Evolutionary conservation across 805 yeast genomes (phyloP).

Genomic region (Candida dajiaensis): DNA sequence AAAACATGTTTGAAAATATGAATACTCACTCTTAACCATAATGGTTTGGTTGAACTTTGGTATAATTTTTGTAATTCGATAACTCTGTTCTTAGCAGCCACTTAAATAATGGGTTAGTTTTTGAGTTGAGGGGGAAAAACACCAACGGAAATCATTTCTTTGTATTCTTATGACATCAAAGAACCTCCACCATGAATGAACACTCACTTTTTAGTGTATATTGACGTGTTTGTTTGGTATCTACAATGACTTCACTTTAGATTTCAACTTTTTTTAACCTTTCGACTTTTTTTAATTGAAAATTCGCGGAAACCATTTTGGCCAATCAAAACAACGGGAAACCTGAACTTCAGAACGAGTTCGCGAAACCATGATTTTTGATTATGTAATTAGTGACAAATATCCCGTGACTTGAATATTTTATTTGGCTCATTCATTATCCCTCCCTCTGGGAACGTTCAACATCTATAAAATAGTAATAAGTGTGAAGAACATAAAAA

Average conservation of each 20-base stretch:
- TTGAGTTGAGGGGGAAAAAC: too few relatives aligned
- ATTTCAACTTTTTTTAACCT: slow-evolving; percentile 3
- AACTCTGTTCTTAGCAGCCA: slow-evolving; percentile 37
- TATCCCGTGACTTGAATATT: too few relatives aligned
- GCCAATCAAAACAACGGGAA: slow-evolving; percentile 5
- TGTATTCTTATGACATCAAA: neutral
- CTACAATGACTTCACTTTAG: too few relatives aligned
- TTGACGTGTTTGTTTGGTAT: neutral
- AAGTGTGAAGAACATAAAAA: too few relatives aligned
- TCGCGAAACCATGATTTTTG: neutral
- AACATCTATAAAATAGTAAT: too few relatives aligned
- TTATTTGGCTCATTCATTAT: too few relatives aligned
- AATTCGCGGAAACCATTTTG: slow-evolving; percentile 3
- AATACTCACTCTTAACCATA: slow-evolving; percentile 40
- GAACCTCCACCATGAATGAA: neutral
- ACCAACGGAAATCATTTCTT: too few relatives aligned
- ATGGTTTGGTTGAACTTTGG: slow-evolving; percentile 52
- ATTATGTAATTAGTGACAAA: too few relatives aligned
- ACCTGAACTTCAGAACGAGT: neutral
- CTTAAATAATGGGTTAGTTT: slow-evolving; percentile 13
- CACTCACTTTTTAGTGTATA: slow-evolving; percentile 3
- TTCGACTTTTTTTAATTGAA: slow-evolving; percentile 2
- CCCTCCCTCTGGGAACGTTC: too few relatives aligned
- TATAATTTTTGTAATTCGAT: slow-evolving; percentile 54
- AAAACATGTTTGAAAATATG: too few relatives aligned